Evolutionary conservation across 371 early-diverging fungal species (phyloP), one percentile per base, ranked within the genome.

Genomic region (Mucor irregularis): DNA sequence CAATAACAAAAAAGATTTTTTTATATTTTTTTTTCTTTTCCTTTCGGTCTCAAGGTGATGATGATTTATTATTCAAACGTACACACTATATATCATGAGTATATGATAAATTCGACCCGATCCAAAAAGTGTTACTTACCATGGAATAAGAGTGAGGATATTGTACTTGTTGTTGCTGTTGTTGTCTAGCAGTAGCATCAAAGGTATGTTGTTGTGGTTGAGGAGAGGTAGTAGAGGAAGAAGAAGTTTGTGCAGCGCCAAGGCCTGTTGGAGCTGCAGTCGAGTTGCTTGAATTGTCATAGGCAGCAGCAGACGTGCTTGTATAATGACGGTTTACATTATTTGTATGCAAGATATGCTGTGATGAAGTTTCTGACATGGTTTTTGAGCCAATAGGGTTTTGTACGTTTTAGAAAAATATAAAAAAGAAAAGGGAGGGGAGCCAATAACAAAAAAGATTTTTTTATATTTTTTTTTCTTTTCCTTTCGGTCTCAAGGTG

Each of bases 401-500:
- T 42, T 24, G 10, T 34, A 34, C 6, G 13, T 14, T 14, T 14
- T 10, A 34, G 35, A 5, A 5, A 24, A 24, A 42, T 5, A 25
- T 4, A 22, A 22, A 25, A 42, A 21, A 21, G n/a, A 39, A 21
- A 25, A 21, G 24, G 24, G 24, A 19, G 24, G 42, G 42, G 42
- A 42, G 42, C 42, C 42, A 42, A 42, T 42, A 22, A 39, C 39
- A 39, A 44, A 39, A 39, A 42, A 42, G 42, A 24, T 21, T 42
- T 42, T 42, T 22, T 42, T 42, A 13, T 25, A 19, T 19, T 38
- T 19, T 17, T 38, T n/a, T 34, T 6, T 34, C n/a, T 30, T 5
- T 30, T 5, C 10, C 7, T 30, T 5, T 30, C 7, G 5, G 31
- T 30, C 7, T 30, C 7, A 7, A 30, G 10, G 31, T 5, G 31